Evolutionary conservation across 108 stramenopile species (phyloP), one percentile per base, ranked within the genome.

Genomic region (Cyclotella atomus): DNA sequence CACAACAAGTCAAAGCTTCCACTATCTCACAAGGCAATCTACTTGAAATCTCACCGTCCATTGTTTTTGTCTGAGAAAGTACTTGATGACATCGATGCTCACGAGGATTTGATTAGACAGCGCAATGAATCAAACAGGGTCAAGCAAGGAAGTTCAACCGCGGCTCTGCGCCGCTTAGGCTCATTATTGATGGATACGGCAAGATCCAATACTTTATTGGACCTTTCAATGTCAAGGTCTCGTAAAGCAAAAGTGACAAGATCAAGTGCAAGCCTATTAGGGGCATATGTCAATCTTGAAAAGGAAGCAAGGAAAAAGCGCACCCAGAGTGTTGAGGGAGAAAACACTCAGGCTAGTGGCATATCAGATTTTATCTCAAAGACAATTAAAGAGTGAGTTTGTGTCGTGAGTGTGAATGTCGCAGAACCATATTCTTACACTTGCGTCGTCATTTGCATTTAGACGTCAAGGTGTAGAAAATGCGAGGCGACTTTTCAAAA

Each of bases 261-360:
- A 57, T 80, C 79, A 3, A 68, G 66, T 56, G 72, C 71, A 34
- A 73, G 71, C 33, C 73, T 93, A 9, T 45, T 88, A 46, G 88
- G 88, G 20, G 87, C 88, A 17, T 90, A 90, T 66, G 64, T 79
- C 59, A 85, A 87, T 61, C 81, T 86, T 32, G 87, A 86, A 35
- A 77, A 86, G 41, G 73, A 82, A 33, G 74, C 71, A 14, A 66
- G 79, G 25, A 73, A 57, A 60, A 80, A 59, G 30, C 34, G 79
- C 63, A 69, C 44, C 0, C 49, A 69, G 53, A n/a, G n/a, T n/a
- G n/a, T n/a, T n/a, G 53, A 54, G 10, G 50, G 68, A 28, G 38
- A 32, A 10, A 45, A 71, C 20, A 68, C 5, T 20, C 41, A 44
- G 29, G 44, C 33, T 28, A 50, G 54, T 30, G 33, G 43, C 52